Conservation (phyloP, 306 rosid species). For the Ormosia emarginata region DNA sequence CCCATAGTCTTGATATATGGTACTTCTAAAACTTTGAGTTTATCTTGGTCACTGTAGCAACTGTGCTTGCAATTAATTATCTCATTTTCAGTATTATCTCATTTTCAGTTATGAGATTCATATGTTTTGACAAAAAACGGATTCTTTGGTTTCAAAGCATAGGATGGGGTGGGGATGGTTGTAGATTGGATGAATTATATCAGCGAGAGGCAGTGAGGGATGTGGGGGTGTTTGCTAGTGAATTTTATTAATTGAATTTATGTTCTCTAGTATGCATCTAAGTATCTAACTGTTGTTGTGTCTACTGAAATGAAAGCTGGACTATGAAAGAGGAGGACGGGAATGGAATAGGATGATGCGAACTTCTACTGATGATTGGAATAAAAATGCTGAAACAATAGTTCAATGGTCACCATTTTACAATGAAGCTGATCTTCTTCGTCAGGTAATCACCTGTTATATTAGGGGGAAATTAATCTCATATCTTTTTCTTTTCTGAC, state of each 20-base stretch:
- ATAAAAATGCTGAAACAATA: slow-evolving; percentile 66
- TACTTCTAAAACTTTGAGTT: not conserved
- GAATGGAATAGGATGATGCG: slow-evolving; percentile 64
- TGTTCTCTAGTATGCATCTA: slow-evolving; percentile 26
- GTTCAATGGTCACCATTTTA: slow-evolving; percentile 88
- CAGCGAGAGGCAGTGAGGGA: not conserved
- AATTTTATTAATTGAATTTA: not conserved
- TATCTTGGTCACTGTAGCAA: not conserved
- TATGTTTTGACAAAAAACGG: not conserved
- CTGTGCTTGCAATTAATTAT: not conserved
- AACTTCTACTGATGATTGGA: slow-evolving; percentile 66
- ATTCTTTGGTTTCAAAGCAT: not conserved
- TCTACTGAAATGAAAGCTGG: slow-evolving; percentile 57
- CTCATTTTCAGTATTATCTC: not conserved
- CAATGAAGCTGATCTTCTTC: slow-evolving; percentile 71
- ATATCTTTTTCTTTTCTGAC: not conserved
- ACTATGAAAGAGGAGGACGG: slow-evolving; percentile 61
- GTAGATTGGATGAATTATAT: not conserved
- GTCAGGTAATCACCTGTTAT: slow-evolving; percentile 43
- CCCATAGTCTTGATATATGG: not conserved
- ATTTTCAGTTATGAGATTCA: not conserved
- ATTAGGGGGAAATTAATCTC: not conserved
- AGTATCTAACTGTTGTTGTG: slow-evolving; percentile 34
- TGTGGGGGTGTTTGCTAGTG: not conserved
- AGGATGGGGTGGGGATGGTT: slow-evolving; percentile 3